phyloP scores from a whole-genome alignment of 129 eudicot species.

The Tagetes patula region DNA sequence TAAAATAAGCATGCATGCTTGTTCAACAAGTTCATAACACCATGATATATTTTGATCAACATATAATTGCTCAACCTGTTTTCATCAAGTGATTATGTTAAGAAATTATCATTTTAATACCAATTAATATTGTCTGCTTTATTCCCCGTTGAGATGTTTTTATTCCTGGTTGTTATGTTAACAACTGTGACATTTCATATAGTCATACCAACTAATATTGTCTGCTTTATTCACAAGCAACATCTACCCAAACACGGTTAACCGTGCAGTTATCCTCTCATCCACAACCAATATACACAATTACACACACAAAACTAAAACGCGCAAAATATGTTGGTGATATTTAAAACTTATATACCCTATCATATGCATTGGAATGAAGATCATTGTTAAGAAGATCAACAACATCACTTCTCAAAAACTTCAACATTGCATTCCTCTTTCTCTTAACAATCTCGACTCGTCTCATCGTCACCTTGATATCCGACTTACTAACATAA shows the following conservation, averaged over 20 bases:
- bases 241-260: too few species aligned
- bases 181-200: background rate
- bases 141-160: background rate
- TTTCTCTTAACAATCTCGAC: slow-evolving; percentile 58
- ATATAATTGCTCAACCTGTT: slow-evolving; percentile 83
- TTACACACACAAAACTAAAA: too few species aligned
- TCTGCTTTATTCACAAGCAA: background rate
- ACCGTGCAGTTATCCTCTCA: too few species aligned
- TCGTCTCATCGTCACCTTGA: slow-evolving; percentile 52
- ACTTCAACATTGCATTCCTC: slow-evolving; percentile 72
- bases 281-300: too few species aligned
- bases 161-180: too few species aligned
- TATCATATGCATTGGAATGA: slow-evolving; percentile 65
- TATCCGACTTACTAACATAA: slow-evolving; percentile 51
- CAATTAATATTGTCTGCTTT: too few species aligned
- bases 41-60: slow-evolving; percentile 57
- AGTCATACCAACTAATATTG: background rate
- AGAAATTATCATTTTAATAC: background rate
- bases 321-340: too few species aligned
- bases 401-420: slow-evolving; percentile 67
- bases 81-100: background rate
- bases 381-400: slow-evolving; percentile 71
- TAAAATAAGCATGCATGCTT: slow-evolving; percentile 43
- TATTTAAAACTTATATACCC: slow-evolving; percentile 43
- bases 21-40: slow-evolving; percentile 71